Evolutionary conservation across 306 rosid species (phyloP), one percentile per base, ranked within the genome.

Genomic region (Vigna trinervia): DNA sequence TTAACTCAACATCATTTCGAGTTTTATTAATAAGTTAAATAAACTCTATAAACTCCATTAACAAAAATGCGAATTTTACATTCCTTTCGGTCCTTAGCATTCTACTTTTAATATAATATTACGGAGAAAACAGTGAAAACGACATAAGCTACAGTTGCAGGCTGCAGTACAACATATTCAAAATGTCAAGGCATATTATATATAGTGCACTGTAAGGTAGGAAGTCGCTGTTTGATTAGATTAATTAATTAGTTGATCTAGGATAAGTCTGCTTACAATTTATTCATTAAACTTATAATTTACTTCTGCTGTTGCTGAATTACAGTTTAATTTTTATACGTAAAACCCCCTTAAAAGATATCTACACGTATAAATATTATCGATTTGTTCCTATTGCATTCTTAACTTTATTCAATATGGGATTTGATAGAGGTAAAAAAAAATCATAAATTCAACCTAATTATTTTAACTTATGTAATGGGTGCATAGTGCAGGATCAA

Each of bases 401-500:
- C 41, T 36, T 36, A 36, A 36, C 41, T 36, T 36, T 36, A 36
- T 36, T 1, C 41, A 6, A 36, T 36, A 36, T 6, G 8, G 8
- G 8, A 38, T 6, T 38, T 38, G 43, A 38, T 10, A 38, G 11
- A 7, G 1, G 45, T 39, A 39, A 39, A 39, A 39, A 2, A 2
- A 39, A 39, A 8, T 39, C 11, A 9, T 9, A 39, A 0, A 38
- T 38, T 38, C 7, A 38, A 38, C 43, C 43, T 28, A 36, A n/a
- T 26, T 36, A 36, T 36, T 36, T n/a, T 28, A 39, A 22, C n/a
- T 12, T 62, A 50, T 1, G 4, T 61, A 30, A 65, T 41, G 56
- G 23, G 2, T 51, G 57, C 17, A 36, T 30, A 38, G 32, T 76
- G 86, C 85, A 93, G 91, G 97, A 57, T 67, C 95, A 26, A 91